phyloP scores from a whole-genome alignment of 2,329 filamentous ascomycete genomes.

The Chaetomium sp. region DNA sequence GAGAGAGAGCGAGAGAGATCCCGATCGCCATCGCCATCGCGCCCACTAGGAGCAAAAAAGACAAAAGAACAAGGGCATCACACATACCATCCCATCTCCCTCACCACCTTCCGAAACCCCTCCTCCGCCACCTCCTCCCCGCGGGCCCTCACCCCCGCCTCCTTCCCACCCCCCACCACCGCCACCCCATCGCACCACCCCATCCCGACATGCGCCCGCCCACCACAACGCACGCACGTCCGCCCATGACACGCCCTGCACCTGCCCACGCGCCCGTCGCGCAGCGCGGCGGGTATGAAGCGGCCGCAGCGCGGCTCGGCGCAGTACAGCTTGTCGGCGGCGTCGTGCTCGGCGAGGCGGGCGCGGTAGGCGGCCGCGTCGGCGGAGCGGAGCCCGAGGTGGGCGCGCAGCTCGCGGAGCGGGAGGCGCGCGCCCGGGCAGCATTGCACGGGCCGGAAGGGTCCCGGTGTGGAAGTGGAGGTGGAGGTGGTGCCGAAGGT shows the following conservation, averaged over 20 bases:
- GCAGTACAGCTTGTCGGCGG: slow-evolving; percentile 28
- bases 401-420: slow-evolving; percentile 11
- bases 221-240: slow-evolving; percentile 25
- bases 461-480: not conserved
- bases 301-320: slow-evolving; percentile 24
- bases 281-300: slow-evolving; percentile 28
- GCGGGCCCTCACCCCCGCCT: not conserved
- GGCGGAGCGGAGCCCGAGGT: not conserved
- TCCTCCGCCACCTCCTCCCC: slow-evolving; percentile 4
- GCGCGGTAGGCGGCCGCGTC: slow-evolving; percentile 25
- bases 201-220: slow-evolving; percentile 16
- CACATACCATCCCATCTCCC: slow-evolving; percentile 19
- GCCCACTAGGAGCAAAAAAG: too few species aligned
- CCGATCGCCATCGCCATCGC: too few species aligned
- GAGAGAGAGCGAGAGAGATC: not conserved
- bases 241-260: slow-evolving; percentile 25
- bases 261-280: slow-evolving; percentile 10
- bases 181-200: not conserved
- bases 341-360: slow-evolving; percentile 26
- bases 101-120: slow-evolving; percentile 12
- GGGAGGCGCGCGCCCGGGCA: slow-evolving; percentile 22
- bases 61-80: not conserved
- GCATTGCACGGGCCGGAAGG: slow-evolving; percentile 29
- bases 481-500: not conserved
- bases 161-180: not conserved